Conservation (phyloP, 805 yeast genomes). For the Starmerella bacillaris region DNA sequence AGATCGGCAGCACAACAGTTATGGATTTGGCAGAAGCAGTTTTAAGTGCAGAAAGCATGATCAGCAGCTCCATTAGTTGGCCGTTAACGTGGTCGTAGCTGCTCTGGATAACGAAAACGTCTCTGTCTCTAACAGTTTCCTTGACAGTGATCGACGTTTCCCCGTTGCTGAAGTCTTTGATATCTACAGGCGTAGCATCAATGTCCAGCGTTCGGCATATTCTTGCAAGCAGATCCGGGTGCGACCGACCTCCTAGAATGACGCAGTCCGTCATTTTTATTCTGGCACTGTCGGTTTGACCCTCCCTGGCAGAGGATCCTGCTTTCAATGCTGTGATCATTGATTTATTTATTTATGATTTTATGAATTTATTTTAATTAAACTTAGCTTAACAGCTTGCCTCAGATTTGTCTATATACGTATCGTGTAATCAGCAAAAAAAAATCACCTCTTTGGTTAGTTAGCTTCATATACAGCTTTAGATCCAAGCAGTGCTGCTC, state of each 20-base stretch:
- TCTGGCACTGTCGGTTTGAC: neutral
- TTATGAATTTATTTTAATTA: no score
- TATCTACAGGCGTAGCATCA: constrained; percentile 45
- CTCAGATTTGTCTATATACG: no score
- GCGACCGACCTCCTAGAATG: constrained; percentile 80
- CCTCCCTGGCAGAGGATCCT: no score
- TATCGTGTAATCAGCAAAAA: no score
- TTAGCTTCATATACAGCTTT: no score
- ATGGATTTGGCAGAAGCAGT: constrained; percentile 77
- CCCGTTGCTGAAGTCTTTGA: constrained; percentile 46
- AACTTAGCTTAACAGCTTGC: no score
- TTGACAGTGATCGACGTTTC: constrained; percentile 75
- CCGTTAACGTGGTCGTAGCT: constrained; percentile 85
- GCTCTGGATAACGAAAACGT: constrained; percentile 75
- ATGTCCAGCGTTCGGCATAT: constrained; percentile 68
- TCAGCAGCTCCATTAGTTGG: constrained; percentile 61
- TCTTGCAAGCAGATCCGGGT: constrained; percentile 54
- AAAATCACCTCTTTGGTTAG: no score
- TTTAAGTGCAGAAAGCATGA: constrained; percentile 81
- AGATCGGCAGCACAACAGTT: constrained; percentile 79
- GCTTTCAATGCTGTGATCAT: no score
- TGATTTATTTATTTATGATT: no score
- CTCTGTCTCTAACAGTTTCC: constrained; percentile 89
- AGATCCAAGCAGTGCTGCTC: no score
- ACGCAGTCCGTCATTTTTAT: constrained; percentile 60